Evolutionary conservation across 768 basidiomycete genomes (phyloP).

Genomic region (Strobilomyces dryophilus): DNA sequence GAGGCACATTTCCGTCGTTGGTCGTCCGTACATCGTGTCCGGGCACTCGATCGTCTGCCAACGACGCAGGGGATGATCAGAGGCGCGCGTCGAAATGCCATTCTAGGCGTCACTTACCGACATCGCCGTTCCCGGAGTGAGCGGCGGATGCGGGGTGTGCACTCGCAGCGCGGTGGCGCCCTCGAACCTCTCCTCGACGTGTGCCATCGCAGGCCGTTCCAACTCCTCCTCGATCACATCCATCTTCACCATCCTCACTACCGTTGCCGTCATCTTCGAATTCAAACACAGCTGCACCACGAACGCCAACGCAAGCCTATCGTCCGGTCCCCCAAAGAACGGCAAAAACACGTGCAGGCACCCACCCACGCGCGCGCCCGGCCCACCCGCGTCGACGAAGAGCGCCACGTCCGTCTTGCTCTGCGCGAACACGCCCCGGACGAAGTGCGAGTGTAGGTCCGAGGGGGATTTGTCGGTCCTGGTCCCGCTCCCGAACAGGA

Average conservation of each 20-base stretch:
- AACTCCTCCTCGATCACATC: constrained; percentile 29
- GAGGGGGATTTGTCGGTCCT: constrained; percentile 37
- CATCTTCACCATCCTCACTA: constrained; percentile 58
- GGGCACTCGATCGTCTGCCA: constrained; percentile 38
- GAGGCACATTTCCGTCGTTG: constrained; percentile 59
- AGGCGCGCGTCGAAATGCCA: too few species aligned
- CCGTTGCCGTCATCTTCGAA: constrained; percentile 64
- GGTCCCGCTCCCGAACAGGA: constrained; percentile 41
- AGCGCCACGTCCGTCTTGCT: constrained; percentile 74
- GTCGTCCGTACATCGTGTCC: constrained; percentile 69
- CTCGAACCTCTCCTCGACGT: constrained; percentile 11
- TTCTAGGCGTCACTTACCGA: constrained; percentile 10
- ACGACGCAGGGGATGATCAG: too few species aligned
- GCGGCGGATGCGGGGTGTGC: not conserved
- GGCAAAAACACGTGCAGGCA: constrained; percentile 74
- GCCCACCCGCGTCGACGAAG: constrained; percentile 67
- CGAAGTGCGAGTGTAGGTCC: constrained; percentile 73
- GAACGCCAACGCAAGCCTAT: constrained; percentile 80
- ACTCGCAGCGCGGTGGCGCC: not conserved
- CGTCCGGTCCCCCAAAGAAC: constrained; percentile 95
- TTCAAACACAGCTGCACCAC: constrained; percentile 80
- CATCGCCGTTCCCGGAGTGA: not conserved
- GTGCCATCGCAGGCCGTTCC: constrained; percentile 23
- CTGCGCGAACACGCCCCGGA: constrained; percentile 74
- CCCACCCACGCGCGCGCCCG: constrained; percentile 24